Base-by-base conservation (phyloP, 1,139 yeast genomes). In the Geotrichum siamense region DNA sequence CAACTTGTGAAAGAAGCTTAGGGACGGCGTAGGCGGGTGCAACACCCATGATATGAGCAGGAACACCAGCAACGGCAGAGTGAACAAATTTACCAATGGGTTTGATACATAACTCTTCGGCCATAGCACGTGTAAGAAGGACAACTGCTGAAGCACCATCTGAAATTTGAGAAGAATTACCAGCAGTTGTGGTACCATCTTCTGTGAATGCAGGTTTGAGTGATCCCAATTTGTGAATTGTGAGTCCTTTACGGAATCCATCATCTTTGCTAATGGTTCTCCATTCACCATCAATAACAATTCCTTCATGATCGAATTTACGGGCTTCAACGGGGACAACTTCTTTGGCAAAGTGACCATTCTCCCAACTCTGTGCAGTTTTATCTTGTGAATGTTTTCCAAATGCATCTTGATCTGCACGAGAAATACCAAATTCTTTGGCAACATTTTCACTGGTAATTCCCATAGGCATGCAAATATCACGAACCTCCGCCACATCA, bases 71-170 rank as follows among this genome's bases (percentile, higher is more conserved):
- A 13, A 63, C 65, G 12, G 58, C 41, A 6, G 70, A 68, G 20
- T 66, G 65, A 40, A 70, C 56, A 41, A 64, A 69, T 52, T 68
- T 62, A n/a, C 70, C 75, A 42, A 66, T 56, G 37, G 70, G 70
- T 46, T 56, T 59, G 25, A 64, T 49, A 5, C 71, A 70, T 30
- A 63, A 49, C 37, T 55, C 55, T 19, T 64, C 64, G n/a, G 72
- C 72, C 33, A 56, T 53, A 16, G 55, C 62, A 31, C 72, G 58
- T 10, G 70, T 64, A 35, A 65, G 63, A 21, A 69, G 55, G 20
- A 69, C 49, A 13, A 65, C 67, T n/a, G 69, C 69, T 6, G 72
- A 62, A 1, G 71, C 71, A 38, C 72, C 72, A 51, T 68, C 72
- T 8, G 70, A 64, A 17, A 68, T 62, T 52, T 68, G 72, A 1